phyloP scores from a whole-genome alignment of 148 eudicot species.

The Vaccinium corymbosum region DNA sequence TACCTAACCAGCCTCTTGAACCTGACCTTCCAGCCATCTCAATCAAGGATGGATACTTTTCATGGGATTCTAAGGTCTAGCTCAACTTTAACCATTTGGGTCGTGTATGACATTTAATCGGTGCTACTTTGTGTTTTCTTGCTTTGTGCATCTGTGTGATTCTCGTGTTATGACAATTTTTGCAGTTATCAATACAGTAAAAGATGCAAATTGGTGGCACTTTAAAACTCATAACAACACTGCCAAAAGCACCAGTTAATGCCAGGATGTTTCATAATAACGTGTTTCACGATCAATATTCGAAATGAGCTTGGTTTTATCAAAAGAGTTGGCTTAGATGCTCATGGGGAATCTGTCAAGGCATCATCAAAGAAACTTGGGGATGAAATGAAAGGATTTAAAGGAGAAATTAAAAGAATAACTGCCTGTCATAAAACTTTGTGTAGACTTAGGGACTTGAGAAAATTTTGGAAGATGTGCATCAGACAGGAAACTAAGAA shows the following conservation, averaged over 20 bases:
- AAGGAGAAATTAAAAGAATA: neutral
- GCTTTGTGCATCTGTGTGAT: neutral
- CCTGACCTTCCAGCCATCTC: slow-evolving; percentile 55
- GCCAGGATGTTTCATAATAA: neutral
- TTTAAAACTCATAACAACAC: neutral
- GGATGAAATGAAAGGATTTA: neutral
- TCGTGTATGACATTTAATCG: neutral
- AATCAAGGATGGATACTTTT: slow-evolving; percentile 51
- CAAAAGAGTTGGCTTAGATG: neutral
- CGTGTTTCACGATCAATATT: neutral
- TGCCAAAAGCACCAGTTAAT: neutral
- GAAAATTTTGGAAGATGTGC: neutral
- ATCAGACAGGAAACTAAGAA: neutral
- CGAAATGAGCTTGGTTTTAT: neutral
- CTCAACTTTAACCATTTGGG: neutral
- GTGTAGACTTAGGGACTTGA: neutral
- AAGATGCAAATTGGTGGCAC: neutral
- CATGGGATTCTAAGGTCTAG: slow-evolving; percentile 55
- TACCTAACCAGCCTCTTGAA: slow-evolving; percentile 56
- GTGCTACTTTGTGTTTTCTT: neutral
- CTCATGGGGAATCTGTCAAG: neutral
- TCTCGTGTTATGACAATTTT: neutral
- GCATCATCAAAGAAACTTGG: neutral
- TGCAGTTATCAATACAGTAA: neutral
- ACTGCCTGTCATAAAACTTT: neutral